phyloP scores from a whole-genome alignment of 1,284 basidiomycete genomes.

The Sporisorium reilianum region DNA sequence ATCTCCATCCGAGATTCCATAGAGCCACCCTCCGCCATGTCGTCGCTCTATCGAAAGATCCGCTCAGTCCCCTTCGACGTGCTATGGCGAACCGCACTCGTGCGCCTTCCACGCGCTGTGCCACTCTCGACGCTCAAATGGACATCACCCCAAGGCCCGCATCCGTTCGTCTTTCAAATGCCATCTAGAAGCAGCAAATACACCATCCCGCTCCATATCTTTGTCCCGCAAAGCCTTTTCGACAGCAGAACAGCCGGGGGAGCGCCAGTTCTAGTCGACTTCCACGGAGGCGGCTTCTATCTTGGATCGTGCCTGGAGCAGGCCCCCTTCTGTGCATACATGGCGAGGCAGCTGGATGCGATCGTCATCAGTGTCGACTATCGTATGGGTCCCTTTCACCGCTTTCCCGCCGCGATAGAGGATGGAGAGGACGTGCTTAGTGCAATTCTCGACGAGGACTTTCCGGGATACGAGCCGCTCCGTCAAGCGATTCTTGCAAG shows the following conservation, averaged over 20 bases:
- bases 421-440: slow-evolving; percentile 58
- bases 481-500: slow-evolving; percentile 29
- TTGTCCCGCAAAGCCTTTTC: slow-evolving; percentile 38
- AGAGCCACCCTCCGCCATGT: slow-evolving; percentile 25
- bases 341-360: slow-evolving; percentile 36
- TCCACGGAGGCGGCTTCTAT: slow-evolving; percentile 62
- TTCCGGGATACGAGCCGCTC: slow-evolving; percentile 32
- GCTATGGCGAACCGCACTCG: slow-evolving; percentile 47
- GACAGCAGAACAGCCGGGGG: slow-evolving; percentile 14
- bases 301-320: slow-evolving; percentile 57
- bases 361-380: slow-evolving; percentile 60
- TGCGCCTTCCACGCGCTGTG: slow-evolving; percentile 44
- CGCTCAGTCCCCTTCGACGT: slow-evolving; percentile 43
- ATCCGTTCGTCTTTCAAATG: slow-evolving; percentile 50
- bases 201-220: slow-evolving; percentile 56
- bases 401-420: slow-evolving; percentile 58
- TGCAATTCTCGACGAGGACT: slow-evolving; percentile 42
- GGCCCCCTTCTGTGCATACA: slow-evolving; percentile 52
- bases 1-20: background rate
- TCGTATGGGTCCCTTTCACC: slow-evolving; percentile 63
- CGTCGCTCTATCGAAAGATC: slow-evolving; percentile 39
- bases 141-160: slow-evolving; percentile 52
- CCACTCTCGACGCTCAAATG: slow-evolving; percentile 42
- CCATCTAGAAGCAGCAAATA: slow-evolving; percentile 37
- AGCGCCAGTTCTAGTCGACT: slow-evolving; percentile 53